Evolutionary conservation across 495 filamentous ascomycete genomes (phyloP).

Genomic region (Parathielavia appendiculata): DNA sequence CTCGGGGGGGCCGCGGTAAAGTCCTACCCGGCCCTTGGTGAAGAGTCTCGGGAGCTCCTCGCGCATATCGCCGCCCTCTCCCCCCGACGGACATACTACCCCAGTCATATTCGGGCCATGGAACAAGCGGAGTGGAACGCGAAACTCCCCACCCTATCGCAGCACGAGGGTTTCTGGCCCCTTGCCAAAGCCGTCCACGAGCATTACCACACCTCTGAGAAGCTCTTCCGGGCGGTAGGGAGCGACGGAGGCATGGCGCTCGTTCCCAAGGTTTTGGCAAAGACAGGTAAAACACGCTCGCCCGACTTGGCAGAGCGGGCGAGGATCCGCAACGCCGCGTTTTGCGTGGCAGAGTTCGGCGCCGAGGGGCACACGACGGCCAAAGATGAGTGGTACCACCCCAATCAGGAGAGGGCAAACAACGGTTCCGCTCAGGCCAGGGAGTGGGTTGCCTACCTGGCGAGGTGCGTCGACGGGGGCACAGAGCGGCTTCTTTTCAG

Average conservation of each 20-base stretch:
- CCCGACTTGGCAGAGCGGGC: slow-evolving; percentile 37
- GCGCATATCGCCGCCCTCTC: slow-evolving; percentile 46
- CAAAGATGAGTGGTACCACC: neutral
- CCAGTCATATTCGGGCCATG: slow-evolving; percentile 24
- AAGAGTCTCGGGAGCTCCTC: slow-evolving; percentile 40
- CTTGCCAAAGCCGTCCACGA: neutral
- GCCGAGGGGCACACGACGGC: slow-evolving; percentile 43
- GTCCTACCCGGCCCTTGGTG: slow-evolving; percentile 45
- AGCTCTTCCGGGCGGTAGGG: neutral
- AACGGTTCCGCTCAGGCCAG: slow-evolving; percentile 4
- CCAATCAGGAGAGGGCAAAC: neutral
- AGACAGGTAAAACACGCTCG: neutral
- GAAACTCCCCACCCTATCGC: slow-evolving; percentile 40
- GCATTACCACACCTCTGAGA: neutral
- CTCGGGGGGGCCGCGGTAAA: slow-evolving; percentile 45
- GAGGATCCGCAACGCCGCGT: slow-evolving; percentile 43
- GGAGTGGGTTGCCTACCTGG: neutral
- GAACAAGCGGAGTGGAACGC: slow-evolving; percentile 25
- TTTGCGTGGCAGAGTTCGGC: slow-evolving; percentile 49
- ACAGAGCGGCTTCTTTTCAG: neutral
- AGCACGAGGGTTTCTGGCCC: slow-evolving; percentile 46
- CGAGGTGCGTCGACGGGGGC: neutral
- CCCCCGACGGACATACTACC: slow-evolving; percentile 40
- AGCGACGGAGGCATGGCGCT: neutral
- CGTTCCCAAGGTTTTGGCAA: neutral